phyloP scores from a whole-genome alignment of 768 basidiomycete species.

The Tulasnella calospora region DNA sequence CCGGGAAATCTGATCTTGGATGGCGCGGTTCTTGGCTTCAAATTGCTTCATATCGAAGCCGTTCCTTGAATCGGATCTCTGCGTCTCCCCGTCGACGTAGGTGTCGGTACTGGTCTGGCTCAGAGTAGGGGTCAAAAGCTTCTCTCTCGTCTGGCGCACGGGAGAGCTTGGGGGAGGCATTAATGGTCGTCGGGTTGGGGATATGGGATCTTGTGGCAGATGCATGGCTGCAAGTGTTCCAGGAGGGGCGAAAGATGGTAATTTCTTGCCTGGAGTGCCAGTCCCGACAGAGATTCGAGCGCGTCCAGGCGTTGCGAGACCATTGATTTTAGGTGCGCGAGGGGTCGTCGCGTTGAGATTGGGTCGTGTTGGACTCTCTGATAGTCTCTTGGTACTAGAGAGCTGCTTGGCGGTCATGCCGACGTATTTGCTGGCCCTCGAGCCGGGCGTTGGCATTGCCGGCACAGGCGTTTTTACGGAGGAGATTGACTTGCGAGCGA shows the following conservation, averaged over 20 bases:
- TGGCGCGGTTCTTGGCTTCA: constrained; percentile 37
- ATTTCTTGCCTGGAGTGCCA: constrained; percentile 5
- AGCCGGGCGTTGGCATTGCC: constrained; percentile 45
- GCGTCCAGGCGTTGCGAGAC: constrained; percentile 1
- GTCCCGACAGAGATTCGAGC: background rate
- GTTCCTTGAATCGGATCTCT: background rate
- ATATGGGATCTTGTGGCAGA: constrained; percentile 1
- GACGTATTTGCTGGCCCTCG: constrained; percentile 77
- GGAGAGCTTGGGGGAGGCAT: constrained; percentile 81
- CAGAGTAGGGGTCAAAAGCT: constrained; percentile 28
- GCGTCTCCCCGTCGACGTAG: constrained; percentile 27
- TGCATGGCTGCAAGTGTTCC: constrained; percentile 9
- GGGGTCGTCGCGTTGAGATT: background rate
- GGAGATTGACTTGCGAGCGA: constrained; percentile 32
- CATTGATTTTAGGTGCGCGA: constrained; percentile 5
- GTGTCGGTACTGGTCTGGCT: constrained; percentile 30
- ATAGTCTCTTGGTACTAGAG: background rate
- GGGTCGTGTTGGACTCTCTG: constrained; percentile 5
- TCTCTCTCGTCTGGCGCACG: constrained; percentile 21
- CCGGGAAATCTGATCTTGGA: constrained; percentile 50
- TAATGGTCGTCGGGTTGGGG: constrained; percentile 11
- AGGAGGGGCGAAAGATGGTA: background rate
- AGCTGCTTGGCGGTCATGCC: constrained; percentile 82
- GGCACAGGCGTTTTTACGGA: background rate
- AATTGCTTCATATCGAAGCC: constrained; percentile 27